These are phyloP conservation scores for Russula brevipes DNA, from an alignment of 768 basidiomycete genomes.

Conservation along the genomic window DNA sequence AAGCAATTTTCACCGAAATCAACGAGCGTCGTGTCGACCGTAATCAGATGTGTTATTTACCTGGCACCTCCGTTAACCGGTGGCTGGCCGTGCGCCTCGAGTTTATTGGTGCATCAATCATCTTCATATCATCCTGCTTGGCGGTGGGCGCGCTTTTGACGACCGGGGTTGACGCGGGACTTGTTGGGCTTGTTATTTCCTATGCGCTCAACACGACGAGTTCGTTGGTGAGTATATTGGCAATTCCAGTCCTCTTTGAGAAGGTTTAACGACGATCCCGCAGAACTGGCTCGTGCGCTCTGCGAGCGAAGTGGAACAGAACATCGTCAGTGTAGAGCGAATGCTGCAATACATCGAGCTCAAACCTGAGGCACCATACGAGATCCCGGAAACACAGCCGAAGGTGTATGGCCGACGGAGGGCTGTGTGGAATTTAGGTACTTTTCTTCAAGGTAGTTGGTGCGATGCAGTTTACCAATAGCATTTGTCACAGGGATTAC, in stretches of 20 bases:
- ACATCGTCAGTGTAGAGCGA: constrained; percentile 85
- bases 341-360: constrained; percentile 78
- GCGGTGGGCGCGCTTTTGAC: constrained; percentile 68
- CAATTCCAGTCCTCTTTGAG: not conserved
- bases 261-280: not conserved
- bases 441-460: constrained; percentile 27
- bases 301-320: constrained; percentile 85
- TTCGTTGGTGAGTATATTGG: constrained; percentile 52
- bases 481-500: constrained; percentile 45
- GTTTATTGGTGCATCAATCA: constrained; percentile 75
- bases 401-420: constrained; percentile 60
- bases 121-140: constrained; percentile 62
- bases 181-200: constrained; percentile 81
- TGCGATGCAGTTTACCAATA: not conserved
- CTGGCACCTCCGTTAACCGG: constrained; percentile 66
- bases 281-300: constrained; percentile 82
- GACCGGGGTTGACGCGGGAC: constrained; percentile 76
- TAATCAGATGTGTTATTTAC: constrained; percentile 68
- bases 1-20: constrained; percentile 56
- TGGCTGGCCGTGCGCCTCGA: constrained; percentile 86
- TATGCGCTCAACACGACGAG: constrained; percentile 82
- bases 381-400: constrained; percentile 57
- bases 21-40: constrained; percentile 76
- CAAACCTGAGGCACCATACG: constrained; percentile 65
- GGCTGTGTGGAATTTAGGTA: constrained; percentile 73